phyloP scores from a whole-genome alignment of 192 early-diverging fungal genomes.

The Funneliformis mosseae region DNA sequence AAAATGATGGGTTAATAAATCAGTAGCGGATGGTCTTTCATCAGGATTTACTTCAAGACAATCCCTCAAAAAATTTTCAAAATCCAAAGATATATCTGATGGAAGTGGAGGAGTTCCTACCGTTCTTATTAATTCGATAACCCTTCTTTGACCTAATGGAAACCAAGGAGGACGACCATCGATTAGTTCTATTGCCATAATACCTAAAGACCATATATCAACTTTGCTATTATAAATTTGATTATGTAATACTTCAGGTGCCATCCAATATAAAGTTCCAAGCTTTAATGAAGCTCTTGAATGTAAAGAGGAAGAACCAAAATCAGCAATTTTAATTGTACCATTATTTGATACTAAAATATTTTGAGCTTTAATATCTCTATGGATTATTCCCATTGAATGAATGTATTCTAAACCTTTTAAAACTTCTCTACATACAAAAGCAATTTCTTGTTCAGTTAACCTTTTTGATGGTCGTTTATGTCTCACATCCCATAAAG shows the following conservation, averaged over 20 bases:
- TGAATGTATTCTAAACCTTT: conserved; percentile 48
- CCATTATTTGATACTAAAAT: conserved; percentile 45
- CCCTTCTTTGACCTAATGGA: conserved; percentile 31
- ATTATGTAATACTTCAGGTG: conserved; percentile 52
- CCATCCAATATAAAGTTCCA: conserved; percentile 45
- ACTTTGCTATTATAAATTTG: conserved; percentile 50
- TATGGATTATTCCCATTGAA: conserved; percentile 46
- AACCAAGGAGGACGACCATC: conserved; percentile 53
- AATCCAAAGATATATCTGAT: conserved; percentile 18
- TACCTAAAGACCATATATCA: conserved; percentile 58
- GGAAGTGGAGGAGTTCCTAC: conserved; percentile 32
- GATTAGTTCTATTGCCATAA: conserved; percentile 53
- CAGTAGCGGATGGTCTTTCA: conserved; percentile 18
- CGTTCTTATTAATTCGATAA: conserved; percentile 26
- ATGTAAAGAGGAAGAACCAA: conserved; percentile 23
- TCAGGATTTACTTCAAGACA: conserved; percentile 7
- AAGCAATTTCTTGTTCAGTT: conserved; percentile 45
- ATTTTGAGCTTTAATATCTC: conserved; percentile 55
- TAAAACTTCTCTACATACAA: conserved; percentile 42
- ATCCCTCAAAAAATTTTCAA: conserved; percentile 28
- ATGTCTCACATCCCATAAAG: conserved; percentile 12
- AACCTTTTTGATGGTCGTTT: conserved; percentile 22
- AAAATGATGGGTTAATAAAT: conserved; percentile 15
- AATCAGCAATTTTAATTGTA: conserved; percentile 46
- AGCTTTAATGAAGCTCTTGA: conserved; percentile 21